These are phyloP conservation scores for Vinca minor DNA, from an alignment of 257 asterid species.

Conservation along the genomic window DNA sequence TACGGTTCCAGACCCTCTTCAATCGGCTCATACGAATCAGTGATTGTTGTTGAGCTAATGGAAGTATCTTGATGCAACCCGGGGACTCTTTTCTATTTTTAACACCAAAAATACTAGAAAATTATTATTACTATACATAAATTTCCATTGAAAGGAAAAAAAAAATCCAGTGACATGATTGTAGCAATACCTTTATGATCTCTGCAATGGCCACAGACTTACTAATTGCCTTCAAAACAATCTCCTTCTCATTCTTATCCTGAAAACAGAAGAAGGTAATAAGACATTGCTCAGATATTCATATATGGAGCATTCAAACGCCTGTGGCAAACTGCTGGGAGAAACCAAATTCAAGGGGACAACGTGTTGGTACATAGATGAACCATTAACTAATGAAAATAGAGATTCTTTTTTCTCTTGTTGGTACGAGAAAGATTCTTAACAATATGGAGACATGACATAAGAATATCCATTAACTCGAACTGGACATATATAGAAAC, in stretches of 20 bases:
- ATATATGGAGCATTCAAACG: too few relatives aligned
- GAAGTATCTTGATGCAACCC: constrained; percentile 42
- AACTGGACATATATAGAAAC: neutral
- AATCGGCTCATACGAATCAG: constrained; percentile 50
- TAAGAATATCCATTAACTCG: neutral
- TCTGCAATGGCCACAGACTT: constrained; percentile 52
- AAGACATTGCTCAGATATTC: neutral
- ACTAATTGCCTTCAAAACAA: constrained; percentile 48
- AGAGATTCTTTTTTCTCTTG: too few relatives aligned
- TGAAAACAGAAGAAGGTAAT: constrained; percentile 6
- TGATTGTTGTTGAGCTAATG: constrained; percentile 50
- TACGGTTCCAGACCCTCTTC: constrained; percentile 55
- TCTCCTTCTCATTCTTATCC: constrained; percentile 41
- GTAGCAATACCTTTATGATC: constrained; percentile 42
- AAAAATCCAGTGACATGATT: neutral
- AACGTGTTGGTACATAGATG: too few relatives aligned
- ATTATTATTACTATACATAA: neutral
- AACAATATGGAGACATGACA: too few relatives aligned
- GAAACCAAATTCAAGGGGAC: neutral
- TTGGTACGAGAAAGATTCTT: neutral
- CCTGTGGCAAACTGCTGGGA: too few relatives aligned
- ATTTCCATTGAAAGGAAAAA: neutral
- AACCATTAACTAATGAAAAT: too few relatives aligned
- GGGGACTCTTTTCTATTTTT: constrained; percentile 39
- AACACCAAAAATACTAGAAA: neutral